Conservation (phyloP, 2,329 filamentous ascomycete species). For the Sclerotiophoma versabilis region DNA sequence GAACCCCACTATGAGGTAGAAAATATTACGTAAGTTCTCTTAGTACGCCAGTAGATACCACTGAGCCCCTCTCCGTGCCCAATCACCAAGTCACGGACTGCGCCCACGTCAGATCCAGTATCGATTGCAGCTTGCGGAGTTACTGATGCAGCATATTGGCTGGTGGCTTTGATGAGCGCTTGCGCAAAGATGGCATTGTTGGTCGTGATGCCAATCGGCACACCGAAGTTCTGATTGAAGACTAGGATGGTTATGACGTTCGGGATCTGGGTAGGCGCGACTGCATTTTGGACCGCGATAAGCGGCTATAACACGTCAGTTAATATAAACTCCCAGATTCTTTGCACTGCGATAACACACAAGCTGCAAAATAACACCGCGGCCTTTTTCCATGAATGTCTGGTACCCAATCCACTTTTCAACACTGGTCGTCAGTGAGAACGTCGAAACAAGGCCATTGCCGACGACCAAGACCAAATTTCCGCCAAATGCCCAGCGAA, state of each 20-base stretch:
- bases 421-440: conserved; percentile 40
- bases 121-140: conserved; percentile 27
- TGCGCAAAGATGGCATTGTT: conserved; percentile 40
- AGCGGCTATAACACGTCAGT: conserved; percentile 25
- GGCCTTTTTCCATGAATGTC: no score
- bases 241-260: conserved; percentile 43
- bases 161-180: conserved; percentile 23
- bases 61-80: conserved; percentile 24
- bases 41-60: conserved; percentile 36
- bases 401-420: conserved; percentile 41
- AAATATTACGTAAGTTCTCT: conserved; percentile 33
- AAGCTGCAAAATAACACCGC: no score
- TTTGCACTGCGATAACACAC: no score
- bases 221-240: conserved; percentile 48
- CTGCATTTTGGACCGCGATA: conserved; percentile 43
- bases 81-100: conserved; percentile 29
- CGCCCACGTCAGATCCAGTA: conserved; percentile 34
- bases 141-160: conserved; percentile 33
- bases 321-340: no score
- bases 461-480: conserved; percentile 47
- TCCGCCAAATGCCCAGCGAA: conserved; percentile 40
- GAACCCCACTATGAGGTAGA: conserved; percentile 31
- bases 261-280: conserved; percentile 37
- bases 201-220: conserved; percentile 39
- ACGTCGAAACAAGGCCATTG: conserved; percentile 52